Conservation (phyloP, 164 flowering plant genomes). For the Vitis amurensis region DNA sequence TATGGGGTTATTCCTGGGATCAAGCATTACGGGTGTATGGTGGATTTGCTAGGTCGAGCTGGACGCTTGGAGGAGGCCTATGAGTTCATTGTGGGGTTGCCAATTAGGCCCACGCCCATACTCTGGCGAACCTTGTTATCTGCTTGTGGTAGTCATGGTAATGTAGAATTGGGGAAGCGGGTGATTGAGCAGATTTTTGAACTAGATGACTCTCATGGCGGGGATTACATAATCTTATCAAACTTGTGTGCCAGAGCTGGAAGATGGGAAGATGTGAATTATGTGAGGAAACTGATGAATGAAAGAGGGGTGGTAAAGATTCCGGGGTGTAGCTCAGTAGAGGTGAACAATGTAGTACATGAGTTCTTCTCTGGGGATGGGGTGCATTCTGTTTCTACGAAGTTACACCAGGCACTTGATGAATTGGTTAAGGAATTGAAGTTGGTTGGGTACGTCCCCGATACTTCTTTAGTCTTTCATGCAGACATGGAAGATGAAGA, state of each 20-base stretch:
- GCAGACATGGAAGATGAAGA: slow-evolving; percentile 56
- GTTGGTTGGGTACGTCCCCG: slow-evolving; percentile 65
- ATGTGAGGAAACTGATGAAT: slow-evolving; percentile 55
- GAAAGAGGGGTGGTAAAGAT: slow-evolving; percentile 54
- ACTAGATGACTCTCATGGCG: slow-evolving; percentile 63
- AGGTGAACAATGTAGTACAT: slow-evolving; percentile 62
- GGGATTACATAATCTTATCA: slow-evolving; percentile 69
- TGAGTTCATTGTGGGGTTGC: slow-evolving; percentile 51
- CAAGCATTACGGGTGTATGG: slow-evolving; percentile 77
- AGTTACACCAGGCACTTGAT: slow-evolving; percentile 48
- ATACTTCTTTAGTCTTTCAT: slow-evolving; percentile 59
- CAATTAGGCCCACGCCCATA: slow-evolving; percentile 58
- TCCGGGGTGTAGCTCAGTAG: slow-evolving; percentile 80
- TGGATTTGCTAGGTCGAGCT: slow-evolving; percentile 67
- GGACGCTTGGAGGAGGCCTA: slow-evolving; percentile 64
- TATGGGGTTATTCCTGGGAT: slow-evolving; percentile 52
- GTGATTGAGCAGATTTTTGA: slow-evolving; percentile 51
- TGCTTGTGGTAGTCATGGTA: slow-evolving; percentile 57
- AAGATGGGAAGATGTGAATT: slow-evolving; percentile 64
- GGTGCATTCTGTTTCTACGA: slow-evolving; percentile 30
- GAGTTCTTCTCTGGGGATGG: slow-evolving; percentile 78
- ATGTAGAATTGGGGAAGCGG: slow-evolving; percentile 55
- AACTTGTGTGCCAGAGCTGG: slow-evolving; percentile 69
- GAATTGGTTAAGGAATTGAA: slow-evolving; percentile 53
- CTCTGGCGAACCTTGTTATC: slow-evolving; percentile 75